Evolutionary conservation across 2,329 filamentous ascomycete species (phyloP), one percentile per base, ranked within the genome.

Genomic region (Aspergillus sp.): DNA sequence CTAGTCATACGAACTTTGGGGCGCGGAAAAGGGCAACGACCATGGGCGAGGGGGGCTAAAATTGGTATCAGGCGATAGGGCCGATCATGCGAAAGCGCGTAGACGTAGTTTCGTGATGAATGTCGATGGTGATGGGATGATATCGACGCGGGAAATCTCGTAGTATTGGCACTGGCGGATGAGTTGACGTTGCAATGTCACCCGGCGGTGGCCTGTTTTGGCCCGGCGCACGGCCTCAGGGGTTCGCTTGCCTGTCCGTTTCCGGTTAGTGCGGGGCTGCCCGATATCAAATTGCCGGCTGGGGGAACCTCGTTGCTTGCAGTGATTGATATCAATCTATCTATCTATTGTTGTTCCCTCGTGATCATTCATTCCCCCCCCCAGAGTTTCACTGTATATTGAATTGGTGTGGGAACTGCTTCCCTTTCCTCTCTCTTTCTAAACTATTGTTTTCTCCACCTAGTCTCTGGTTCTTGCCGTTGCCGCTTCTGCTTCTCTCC

Each of bases 21-120:
- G 63, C 69, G 71, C 74, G 70, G 70, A 72, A 69, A 65, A 71
- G 64, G 65, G 67, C 68, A 72, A 70, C 66, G 65, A 74, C 71
- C 76, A 77, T 77, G 72, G 73, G 76, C 66, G 59, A 84, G 81
- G 74, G 81, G 84, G 81, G 81, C 71, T 81, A 81, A 88, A 85
- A 89, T 86, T 78, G 82, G 81, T 81, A 83, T 86, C 79, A 84
- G 78, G 76, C 80, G 82, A 86, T 87, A 86, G 83, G 84, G 78
- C 75, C 76, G 75, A 73, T 81, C 80, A 82, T 86, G 80, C 77
- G 77, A 82, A 78, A 81, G 77, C 73, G 72, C 70, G 74, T 78
- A 77, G 75, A 75, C 72, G 78, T 81, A 77, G 83, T 82, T 83
- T 81, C 73, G 70, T 73, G 86, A 86, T 87, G 78, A 74, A 81